These are phyloP conservation scores for Oxyria digyna DNA, from an alignment of 148 eudicot genomes.

Conservation along the genomic window DNA sequence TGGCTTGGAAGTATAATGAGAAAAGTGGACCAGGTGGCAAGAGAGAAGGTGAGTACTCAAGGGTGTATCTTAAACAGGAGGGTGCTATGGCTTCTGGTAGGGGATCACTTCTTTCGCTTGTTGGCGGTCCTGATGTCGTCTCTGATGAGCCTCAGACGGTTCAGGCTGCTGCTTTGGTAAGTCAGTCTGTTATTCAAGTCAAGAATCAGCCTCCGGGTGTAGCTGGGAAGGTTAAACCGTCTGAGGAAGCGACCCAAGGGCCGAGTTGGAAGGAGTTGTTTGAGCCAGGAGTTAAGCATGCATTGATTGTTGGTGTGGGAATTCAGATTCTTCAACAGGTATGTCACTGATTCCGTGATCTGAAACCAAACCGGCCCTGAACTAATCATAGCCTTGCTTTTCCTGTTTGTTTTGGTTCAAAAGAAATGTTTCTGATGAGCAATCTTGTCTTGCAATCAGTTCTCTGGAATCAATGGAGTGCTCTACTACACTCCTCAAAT, in stretches of 20 bases:
- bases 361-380: no score
- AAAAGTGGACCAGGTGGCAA: slow-evolving; percentile 42
- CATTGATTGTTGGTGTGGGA: slow-evolving; percentile 61
- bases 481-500: slow-evolving; percentile 74
- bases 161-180: slow-evolving; percentile 79
- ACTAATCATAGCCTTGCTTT: no score
- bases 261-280: slow-evolving; percentile 52
- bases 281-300: slow-evolving; percentile 73
- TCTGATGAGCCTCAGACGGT: slow-evolving; percentile 39
- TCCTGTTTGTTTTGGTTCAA: not conserved
- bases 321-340: slow-evolving; percentile 81
- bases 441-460: slow-evolving; percentile 43
- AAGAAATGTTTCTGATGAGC: not conserved
- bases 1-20: slow-evolving; percentile 50
- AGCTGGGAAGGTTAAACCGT: slow-evolving; percentile 22
- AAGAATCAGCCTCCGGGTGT: slow-evolving; percentile 32
- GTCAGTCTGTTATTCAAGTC: slow-evolving; percentile 50
- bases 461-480: slow-evolving; percentile 28
- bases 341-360: no score
- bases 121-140: slow-evolving; percentile 23
- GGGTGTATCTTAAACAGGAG: slow-evolving; percentile 80
- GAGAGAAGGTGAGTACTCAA: slow-evolving; percentile 34
- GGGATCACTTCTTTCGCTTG: slow-evolving; percentile 54
- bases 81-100: slow-evolving; percentile 50
- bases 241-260: slow-evolving; percentile 32